Evolutionary conservation across 176 grass and related monocot species (phyloP), one percentile per base, ranked within the genome.

Genomic region (Hordeum marinum): DNA sequence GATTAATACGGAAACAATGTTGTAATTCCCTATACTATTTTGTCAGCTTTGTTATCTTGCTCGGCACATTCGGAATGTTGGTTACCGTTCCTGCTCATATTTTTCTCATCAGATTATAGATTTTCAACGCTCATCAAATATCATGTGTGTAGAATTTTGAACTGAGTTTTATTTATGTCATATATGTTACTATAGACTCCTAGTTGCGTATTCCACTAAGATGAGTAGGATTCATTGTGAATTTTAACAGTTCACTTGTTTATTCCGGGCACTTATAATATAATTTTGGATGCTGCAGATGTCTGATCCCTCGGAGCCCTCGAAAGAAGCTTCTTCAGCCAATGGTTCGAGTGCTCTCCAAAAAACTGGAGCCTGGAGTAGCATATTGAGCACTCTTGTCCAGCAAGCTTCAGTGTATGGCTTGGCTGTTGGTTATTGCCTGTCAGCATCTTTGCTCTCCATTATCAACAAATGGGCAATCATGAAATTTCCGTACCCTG

Each of bases 391-490:
- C 76, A 89, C 20, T 43, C 77, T 96, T 80, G 7, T 87, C 46
- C 94, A 91, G 60, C 88, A 93, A 91, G 73, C 64, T 40, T 96
- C 88, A 43, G 88, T 96, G 23, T 96, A 96, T 80, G 89, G 91
- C 39, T 76, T 96, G 50, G 94, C 91, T 91, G 82, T 72, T 72
- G 94, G 94, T 35, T 96, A 96, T 73, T 93, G 88, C 83, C 46
- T 96, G 54, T 96, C 91, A 58, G 94, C 94, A 18, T 93, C 94
- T 61, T 63, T 96, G 67, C 94, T 96, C 52, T 93, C 88, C 65
- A 96, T 96, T 46, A 93, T 96, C 75, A 96, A 96, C 52, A 96
- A 96, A 96, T 96, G 91, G 91, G 94, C 94, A 83, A 0, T 96
- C 80, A 96, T 89, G 84, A 96, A 96, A 75, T 96, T 96, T 84